phyloP scores from a whole-genome alignment of 202 grass and related monocot genomes.

The Elaeis oleifera region DNA sequence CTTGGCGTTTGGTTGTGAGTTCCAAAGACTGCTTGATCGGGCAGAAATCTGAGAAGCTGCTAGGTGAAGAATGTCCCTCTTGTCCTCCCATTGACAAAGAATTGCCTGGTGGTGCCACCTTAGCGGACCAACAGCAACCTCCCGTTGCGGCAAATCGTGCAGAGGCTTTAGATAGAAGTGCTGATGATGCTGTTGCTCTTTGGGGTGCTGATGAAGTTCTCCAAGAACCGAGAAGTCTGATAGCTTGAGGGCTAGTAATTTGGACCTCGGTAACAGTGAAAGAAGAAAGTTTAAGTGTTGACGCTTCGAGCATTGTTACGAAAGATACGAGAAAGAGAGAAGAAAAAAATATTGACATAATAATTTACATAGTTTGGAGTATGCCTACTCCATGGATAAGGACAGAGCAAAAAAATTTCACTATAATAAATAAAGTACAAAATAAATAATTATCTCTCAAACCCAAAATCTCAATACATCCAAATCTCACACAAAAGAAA shows the following conservation, averaged over 20 bases:
- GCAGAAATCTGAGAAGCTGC: conserved; percentile 9
- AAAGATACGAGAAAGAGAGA: no score
- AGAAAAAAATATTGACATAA: no score
- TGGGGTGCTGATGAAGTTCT: conserved; percentile 2
- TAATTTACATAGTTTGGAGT: no score
- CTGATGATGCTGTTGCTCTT: conserved; percentile 8
- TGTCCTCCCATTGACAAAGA: conserved; percentile 22
- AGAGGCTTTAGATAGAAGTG: conserved; percentile 19
- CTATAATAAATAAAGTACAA: no score
- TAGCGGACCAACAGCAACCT: conserved; percentile 20
- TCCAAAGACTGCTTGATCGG: conserved; percentile 2
- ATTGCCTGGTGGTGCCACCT: background rate
- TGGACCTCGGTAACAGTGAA: conserved; percentile 17
- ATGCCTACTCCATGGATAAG: no score
- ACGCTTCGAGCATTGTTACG: conserved; percentile 3
- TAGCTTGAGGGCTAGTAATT: conserved; percentile 3
- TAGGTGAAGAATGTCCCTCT: conserved; percentile 23
- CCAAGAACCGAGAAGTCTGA: conserved; percentile 7
- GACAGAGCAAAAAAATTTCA: no score
- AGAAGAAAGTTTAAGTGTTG: conserved; percentile 12
- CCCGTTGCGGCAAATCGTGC: background rate
- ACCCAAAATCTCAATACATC: no score
- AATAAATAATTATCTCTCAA: no score
- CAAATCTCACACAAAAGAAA: no score
- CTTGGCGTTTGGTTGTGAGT: conserved; percentile 12